Conservation (phyloP, 208 protist genomes). For the Borovskyia barvae region DNA sequence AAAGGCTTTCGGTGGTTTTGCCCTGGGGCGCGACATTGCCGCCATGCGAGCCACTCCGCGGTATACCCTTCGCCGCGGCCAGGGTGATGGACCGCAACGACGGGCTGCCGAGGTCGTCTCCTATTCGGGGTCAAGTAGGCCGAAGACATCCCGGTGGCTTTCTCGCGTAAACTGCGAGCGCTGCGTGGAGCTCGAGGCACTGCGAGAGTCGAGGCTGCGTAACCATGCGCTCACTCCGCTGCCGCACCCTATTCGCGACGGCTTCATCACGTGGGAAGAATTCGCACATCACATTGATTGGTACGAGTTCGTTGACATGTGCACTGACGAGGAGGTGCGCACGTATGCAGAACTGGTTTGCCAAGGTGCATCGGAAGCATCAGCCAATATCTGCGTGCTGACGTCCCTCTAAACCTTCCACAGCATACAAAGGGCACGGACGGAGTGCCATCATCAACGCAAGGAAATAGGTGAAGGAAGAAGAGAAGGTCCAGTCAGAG, state of each 20-base stretch:
- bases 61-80: neutral
- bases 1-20: conserved; percentile 17
- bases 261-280: conserved; percentile 66
- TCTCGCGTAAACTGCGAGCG: conserved; percentile 39
- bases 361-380: conserved; percentile 29
- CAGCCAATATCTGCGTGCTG: conserved; percentile 47
- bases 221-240: conserved; percentile 46
- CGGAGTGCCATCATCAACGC: too few relatives aligned
- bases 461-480: too few relatives aligned
- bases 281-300: conserved; percentile 74
- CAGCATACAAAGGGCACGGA: too few relatives aligned
- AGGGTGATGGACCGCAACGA: neutral
- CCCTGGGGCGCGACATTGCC: conserved; percentile 7
- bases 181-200: conserved; percentile 56
- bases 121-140: too few relatives aligned
- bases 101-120: conserved; percentile 5
- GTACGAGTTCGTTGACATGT: conserved; percentile 67
- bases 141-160: too few relatives aligned
- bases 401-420: neutral
- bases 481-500: too few relatives aligned
- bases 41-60: conserved; percentile 19
- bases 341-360: conserved; percentile 34
- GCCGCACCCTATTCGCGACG: conserved; percentile 50
- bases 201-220: conserved; percentile 37
- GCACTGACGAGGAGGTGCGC: conserved; percentile 48